These are phyloP conservation scores for Bipolaris oryzae DNA, from an alignment of 2,329 filamentous ascomycete species.

Conservation along the genomic window DNA sequence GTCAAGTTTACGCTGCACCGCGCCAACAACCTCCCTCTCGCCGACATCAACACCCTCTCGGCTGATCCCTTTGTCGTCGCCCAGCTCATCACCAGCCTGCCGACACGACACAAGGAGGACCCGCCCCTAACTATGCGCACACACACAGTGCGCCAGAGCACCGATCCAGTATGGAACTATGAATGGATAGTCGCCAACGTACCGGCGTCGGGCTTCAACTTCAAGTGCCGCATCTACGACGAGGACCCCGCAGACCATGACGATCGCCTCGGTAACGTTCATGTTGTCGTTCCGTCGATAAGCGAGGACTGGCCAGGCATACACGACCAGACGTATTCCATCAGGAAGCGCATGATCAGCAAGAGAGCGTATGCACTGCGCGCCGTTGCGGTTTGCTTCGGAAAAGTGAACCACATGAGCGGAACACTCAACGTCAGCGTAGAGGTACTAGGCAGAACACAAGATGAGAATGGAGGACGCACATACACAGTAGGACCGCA, in stretches of 20 bases:
- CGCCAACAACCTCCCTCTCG: conserved; percentile 79
- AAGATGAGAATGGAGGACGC: conserved; percentile 67
- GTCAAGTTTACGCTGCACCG: conserved; percentile 83
- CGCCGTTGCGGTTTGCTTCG: conserved; percentile 68
- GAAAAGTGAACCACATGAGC: conserved; percentile 67
- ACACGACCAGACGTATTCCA: conserved; percentile 66
- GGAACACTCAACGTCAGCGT: conserved; percentile 75
- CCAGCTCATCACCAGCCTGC: conserved; percentile 73
- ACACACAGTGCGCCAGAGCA: conserved; percentile 72
- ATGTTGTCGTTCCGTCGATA: conserved; percentile 67
- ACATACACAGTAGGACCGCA: conserved; percentile 81
- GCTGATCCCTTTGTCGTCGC: conserved; percentile 84
- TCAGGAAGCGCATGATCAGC: conserved; percentile 84
- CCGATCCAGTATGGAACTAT: conserved; percentile 80
- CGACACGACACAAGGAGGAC: conserved; percentile 83
- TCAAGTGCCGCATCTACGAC: conserved; percentile 88
- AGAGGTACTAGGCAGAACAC: conserved; percentile 76
- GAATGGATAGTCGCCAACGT: conserved; percentile 90
- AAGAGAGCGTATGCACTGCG: conserved; percentile 83
- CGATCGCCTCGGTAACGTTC: conserved; percentile 86
- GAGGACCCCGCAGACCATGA: conserved; percentile 87
- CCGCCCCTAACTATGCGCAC: conserved; percentile 76
- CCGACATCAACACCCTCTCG: conserved; percentile 76
- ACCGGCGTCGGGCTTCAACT: conserved; percentile 76
- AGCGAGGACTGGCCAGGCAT: conserved; percentile 72